These are phyloP conservation scores for Ganoderma resinaceum DNA, from an alignment of 1,284 basidiomycete species.

Conservation along the genomic window DNA sequence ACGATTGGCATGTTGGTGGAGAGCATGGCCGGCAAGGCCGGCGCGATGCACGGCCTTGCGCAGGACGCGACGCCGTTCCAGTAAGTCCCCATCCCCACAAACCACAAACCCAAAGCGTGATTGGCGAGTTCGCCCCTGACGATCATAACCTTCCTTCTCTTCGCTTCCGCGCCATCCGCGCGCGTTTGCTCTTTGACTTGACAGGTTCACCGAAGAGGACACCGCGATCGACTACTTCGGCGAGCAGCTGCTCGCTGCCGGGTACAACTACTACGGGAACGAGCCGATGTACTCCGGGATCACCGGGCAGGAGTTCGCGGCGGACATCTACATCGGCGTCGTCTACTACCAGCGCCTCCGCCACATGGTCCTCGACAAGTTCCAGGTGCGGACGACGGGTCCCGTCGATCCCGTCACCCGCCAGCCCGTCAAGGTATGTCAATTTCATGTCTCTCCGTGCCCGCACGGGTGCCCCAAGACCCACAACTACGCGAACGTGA, in stretches of 20 bases:
- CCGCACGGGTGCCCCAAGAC: background rate
- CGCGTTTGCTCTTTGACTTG: constrained; percentile 2
- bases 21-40: constrained; percentile 98
- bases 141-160: background rate
- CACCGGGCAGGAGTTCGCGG: constrained; percentile 97
- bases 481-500: too few species aligned
- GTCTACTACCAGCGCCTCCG: constrained; percentile 99
- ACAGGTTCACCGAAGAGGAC: constrained; percentile 93
- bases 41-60: constrained; percentile 97
- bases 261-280: constrained; percentile 99
- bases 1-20: constrained; percentile 99
- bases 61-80: constrained; percentile 99
- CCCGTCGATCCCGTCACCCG: constrained; percentile 95
- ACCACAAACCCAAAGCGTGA: background rate
- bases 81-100: constrained; percentile 50
- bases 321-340: constrained; percentile 98
- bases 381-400: constrained; percentile 98
- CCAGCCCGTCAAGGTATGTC: constrained; percentile 93
- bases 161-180: background rate
- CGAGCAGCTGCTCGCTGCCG: constrained; percentile 90
- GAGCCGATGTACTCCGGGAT: constrained; percentile 99
- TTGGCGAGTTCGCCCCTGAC: constrained; percentile 13
- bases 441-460: constrained; percentile 9
- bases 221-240: constrained; percentile 98
- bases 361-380: constrained; percentile 99